phyloP scores from a whole-genome alignment of 2,329 filamentous ascomycete genomes.

The Diaporthe vexans region DNA sequence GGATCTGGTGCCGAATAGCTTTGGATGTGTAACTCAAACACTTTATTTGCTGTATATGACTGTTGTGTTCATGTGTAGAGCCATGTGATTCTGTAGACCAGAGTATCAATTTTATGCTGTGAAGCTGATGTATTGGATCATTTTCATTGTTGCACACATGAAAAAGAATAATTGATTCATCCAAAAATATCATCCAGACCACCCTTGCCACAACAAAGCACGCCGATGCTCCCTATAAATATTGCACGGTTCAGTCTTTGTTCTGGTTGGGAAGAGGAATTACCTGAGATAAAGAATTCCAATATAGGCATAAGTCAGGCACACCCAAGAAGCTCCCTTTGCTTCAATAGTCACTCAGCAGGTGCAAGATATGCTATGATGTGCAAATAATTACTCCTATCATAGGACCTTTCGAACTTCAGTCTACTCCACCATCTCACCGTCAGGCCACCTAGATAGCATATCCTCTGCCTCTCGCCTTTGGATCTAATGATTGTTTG shows the following conservation, averaged over 20 bases:
- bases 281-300: background rate
- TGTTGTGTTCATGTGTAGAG: too few relatives aligned
- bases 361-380: too few relatives aligned
- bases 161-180: background rate
- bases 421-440: too few relatives aligned
- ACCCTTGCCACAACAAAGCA: slow-evolving; percentile 15
- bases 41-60: background rate
- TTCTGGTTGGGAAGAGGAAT: background rate
- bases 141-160: background rate
- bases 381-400: too few relatives aligned
- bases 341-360: too few relatives aligned
- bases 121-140: background rate
- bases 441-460: too few relatives aligned
- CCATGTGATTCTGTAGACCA: too few relatives aligned
- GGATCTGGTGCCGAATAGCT: background rate
- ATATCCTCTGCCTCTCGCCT: too few relatives aligned
- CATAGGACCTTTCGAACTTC: too few relatives aligned
- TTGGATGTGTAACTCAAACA: background rate
- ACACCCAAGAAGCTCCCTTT: too few relatives aligned
- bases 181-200: background rate
- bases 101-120: too few relatives aligned
- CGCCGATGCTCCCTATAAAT: background rate
- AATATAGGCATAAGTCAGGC: background rate
- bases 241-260: background rate
- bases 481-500: too few relatives aligned